These are phyloP conservation scores for Schizothecium vesticola DNA, from an alignment of 495 filamentous ascomycete species.

Conservation along the genomic window DNA sequence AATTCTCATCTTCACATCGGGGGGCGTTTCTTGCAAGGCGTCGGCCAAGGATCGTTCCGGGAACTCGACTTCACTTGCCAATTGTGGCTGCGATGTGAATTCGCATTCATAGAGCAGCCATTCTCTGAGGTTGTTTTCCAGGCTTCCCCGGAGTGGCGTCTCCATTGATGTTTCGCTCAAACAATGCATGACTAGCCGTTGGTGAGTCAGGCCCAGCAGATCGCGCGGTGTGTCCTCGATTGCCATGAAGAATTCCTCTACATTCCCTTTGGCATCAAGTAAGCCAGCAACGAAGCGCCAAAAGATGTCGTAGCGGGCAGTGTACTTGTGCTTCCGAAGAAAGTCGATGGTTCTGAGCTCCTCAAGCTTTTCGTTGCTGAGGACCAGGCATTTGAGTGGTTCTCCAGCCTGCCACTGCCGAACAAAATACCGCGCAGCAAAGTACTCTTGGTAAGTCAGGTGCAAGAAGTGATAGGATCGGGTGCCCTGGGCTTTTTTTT, in stretches of 20 bases:
- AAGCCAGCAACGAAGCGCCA: slow-evolving; percentile 44
- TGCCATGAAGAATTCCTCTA: slow-evolving; percentile 29
- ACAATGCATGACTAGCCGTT: slow-evolving; percentile 39
- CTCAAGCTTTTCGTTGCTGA: slow-evolving; percentile 7
- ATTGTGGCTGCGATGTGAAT: not conserved
- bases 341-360: slow-evolving; percentile 20
- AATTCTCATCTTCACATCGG: slow-evolving; percentile 10
- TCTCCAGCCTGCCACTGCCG: slow-evolving; percentile 28
- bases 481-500: not conserved
- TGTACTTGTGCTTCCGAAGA: slow-evolving; percentile 37
- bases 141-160: slow-evolving; percentile 10
- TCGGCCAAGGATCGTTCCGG: slow-evolving; percentile 20
- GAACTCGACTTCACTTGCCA: slow-evolving; percentile 25
- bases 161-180: slow-evolving; percentile 26
- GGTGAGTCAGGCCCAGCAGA: slow-evolving; percentile 35
- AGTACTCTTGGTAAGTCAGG: slow-evolving; percentile 40
- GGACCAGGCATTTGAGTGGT: slow-evolving; percentile 17
- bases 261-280: slow-evolving; percentile 19
- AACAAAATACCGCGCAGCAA: slow-evolving; percentile 41
- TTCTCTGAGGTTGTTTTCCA: slow-evolving; percentile 19
- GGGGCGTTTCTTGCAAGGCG: slow-evolving; percentile 17
- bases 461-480: slow-evolving; percentile 40
- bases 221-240: slow-evolving; percentile 36
- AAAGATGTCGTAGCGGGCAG: slow-evolving; percentile 35
- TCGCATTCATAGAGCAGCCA: slow-evolving; percentile 28